These are phyloP conservation scores for Metschnikowia proteae DNA, from an alignment of 805 yeast genomes.

Conservation along the genomic window DNA sequence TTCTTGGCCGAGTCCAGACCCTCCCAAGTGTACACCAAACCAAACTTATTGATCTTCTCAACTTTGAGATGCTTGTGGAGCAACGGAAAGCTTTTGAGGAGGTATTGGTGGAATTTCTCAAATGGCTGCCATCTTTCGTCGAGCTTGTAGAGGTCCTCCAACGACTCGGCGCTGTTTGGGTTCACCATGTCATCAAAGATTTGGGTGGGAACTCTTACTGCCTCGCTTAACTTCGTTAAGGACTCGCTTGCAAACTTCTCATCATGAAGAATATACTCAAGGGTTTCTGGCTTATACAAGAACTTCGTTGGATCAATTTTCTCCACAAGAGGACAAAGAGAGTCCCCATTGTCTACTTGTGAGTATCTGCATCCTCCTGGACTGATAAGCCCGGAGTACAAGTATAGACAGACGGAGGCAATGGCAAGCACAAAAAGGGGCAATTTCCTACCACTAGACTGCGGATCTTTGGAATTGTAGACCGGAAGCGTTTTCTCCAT, in stretches of 20 bases:
- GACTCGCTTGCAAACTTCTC: constrained; percentile 23
- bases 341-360: constrained; percentile 23
- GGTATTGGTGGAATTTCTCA: constrained; percentile 46
- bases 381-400: background rate
- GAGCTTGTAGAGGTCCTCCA: constrained; percentile 24
- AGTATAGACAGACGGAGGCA: background rate
- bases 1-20: constrained; percentile 55
- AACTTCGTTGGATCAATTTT: constrained; percentile 27
- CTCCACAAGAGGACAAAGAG: constrained; percentile 33
- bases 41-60: constrained; percentile 53
- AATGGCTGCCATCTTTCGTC: constrained; percentile 27
- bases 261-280: constrained; percentile 27
- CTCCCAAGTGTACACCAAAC: constrained; percentile 59
- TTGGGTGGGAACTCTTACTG: constrained; percentile 33
- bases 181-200: constrained; percentile 29
- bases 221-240: constrained; percentile 22
- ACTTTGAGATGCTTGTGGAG: constrained; percentile 44
- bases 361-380: background rate
- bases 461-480: background rate
- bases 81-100: constrained; percentile 52
- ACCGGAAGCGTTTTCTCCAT: constrained; percentile 4
- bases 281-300: constrained; percentile 20
- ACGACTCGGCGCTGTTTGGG: constrained; percentile 22
- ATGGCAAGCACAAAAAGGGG: background rate
- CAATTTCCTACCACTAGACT: background rate